A percentile compares a stretch with the other conserved stretches of the same genome.
Evolutionary conservation across 352 stramenopile species (phyloP).

Genomic region (Aphanomyces stellatus): DNA sequence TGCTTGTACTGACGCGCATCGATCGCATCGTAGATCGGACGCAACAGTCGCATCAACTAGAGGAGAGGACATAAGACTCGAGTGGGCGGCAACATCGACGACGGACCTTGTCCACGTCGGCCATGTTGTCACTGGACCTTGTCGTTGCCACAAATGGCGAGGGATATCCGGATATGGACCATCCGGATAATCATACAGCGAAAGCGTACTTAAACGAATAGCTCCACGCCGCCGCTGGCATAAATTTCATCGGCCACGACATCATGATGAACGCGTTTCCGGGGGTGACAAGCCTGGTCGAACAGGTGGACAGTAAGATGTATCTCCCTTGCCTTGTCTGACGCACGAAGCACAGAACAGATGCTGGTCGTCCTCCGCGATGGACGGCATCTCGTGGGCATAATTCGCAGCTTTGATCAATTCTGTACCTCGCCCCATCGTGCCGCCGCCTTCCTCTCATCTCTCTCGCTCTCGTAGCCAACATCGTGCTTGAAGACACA

Average conservation of each 20-base stretch:
- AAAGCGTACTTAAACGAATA: not conserved
- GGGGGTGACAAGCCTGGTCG: constrained; percentile 3
- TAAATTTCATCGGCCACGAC: not conserved
- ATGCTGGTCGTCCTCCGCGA: constrained; percentile 92
- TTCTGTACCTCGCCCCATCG: constrained; percentile 46
- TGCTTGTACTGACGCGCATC: constrained; percentile 71
- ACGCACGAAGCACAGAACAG: constrained; percentile 43
- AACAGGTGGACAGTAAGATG: constrained; percentile 10
- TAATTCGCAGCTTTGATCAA: constrained; percentile 81
- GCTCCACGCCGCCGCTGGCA: not conserved
- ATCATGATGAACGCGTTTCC: constrained; percentile 7
- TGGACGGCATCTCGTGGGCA: constrained; percentile 91
- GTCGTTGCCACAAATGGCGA: not conserved
- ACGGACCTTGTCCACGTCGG: constrained; percentile 10
- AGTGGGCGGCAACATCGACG: not conserved
- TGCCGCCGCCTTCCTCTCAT: not conserved
- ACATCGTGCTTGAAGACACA: constrained; percentile 96
- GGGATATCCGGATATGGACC: not conserved
- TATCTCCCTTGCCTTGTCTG: not conserved
- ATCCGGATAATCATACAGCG: not conserved
- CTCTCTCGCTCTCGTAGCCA: constrained; percentile 40
- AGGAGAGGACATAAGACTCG: not conserved
- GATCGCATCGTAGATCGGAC: constrained; percentile 81
- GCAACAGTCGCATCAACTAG: constrained; percentile 60
- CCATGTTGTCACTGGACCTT: not conserved